Base-by-base conservation (phyloP, 768 basidiomycete genomes). In the Steccherinum ochraceum region DNA sequence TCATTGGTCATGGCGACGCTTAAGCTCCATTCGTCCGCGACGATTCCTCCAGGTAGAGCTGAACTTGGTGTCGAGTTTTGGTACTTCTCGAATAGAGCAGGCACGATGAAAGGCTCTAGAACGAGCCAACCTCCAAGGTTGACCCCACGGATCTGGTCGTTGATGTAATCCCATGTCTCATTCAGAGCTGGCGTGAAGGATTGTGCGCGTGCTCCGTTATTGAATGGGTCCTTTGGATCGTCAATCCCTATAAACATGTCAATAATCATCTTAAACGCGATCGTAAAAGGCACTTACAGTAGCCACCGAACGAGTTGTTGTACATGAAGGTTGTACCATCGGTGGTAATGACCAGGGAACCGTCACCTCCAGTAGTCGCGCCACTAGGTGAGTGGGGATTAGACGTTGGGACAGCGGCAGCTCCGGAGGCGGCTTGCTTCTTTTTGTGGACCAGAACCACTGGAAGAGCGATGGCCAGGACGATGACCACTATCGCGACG, bases 151-250 rank as follows among this genome's bases (percentile, higher is more conserved):
- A 85, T 69, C 35, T 69, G 77, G 69, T 90, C 76, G 44, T 71
- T 71, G 13, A 76, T 79, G 72, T 75, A 93, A 43, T 71, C 74
- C 89, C 91, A 96, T 18, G 70, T 78, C 58, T 84, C 74, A 67
- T 87, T 89, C 49, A 96, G 73, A 12, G 87, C 76, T 1, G 88
- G 89, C 2, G 87, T 85, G 82, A 86, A 94, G 2, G 78, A 80
- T 58, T 93, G 89, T 3, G 87, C 78, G 49, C 72, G 77, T 12
- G 92, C 92, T 49, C 77, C 71, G 63, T 86, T 81, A 68, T 84
- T 86, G 72, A 82, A 89, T 7, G 91, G 88, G 61, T 88, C 71
- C 42, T 80, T 73, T 20, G 84, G 83, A 66, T 90, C 81, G 68
- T 69, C 71, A 42, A 78, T 73, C 86, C 84, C 84, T 86, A 51